phyloP scores from a whole-genome alignment of 306 rosid species.

The Prinsepia uniflora region DNA sequence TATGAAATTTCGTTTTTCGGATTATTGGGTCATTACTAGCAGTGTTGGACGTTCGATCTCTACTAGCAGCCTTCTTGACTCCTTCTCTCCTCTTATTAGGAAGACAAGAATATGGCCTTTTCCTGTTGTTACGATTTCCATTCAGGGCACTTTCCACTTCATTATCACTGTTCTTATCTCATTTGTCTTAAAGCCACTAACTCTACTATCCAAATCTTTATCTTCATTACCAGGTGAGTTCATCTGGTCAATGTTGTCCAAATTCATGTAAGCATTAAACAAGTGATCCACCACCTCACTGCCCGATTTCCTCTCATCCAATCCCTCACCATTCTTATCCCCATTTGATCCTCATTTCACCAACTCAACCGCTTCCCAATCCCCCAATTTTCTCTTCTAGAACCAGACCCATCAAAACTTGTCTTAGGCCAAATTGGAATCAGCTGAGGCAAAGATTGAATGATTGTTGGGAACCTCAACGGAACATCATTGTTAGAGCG shows the following conservation, averaged over 20 bases:
- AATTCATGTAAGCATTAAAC: slow-evolving; percentile 60
- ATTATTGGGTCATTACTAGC: too few relatives aligned
- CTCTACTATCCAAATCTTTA: slow-evolving; percentile 52
- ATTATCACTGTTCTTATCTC: slow-evolving; percentile 74
- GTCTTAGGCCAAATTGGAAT: slow-evolving; percentile 34
- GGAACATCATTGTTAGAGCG: slow-evolving; percentile 77
- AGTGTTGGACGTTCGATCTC: slow-evolving; percentile 45
- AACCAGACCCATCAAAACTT: slow-evolving; percentile 33
- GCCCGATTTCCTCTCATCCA: slow-evolving; percentile 44
- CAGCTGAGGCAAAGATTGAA: slow-evolving; percentile 51
- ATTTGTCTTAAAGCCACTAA: slow-evolving; percentile 56
- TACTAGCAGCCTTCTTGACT: slow-evolving; percentile 55
- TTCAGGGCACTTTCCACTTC: slow-evolving; percentile 66
- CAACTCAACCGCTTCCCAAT: slow-evolving; percentile 44
- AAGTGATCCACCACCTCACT: slow-evolving; percentile 49
- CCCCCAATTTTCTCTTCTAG: slow-evolving; percentile 37
- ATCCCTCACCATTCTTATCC: slow-evolving; percentile 31
- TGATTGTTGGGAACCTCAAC: slow-evolving; percentile 52
- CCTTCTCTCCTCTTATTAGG: slow-evolving; percentile 58
- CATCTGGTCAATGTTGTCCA: slow-evolving; percentile 56
- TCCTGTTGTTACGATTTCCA: slow-evolving; percentile 31
- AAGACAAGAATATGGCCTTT: slow-evolving; percentile 40
- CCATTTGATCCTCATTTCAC: slow-evolving; percentile 33
- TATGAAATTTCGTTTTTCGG: too few relatives aligned
- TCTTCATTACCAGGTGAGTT: slow-evolving; percentile 58